Evolutionary conservation across 2,329 filamentous ascomycete genomes (phyloP), one percentile per base, ranked within the genome.

Genomic region (Neonectria hederae): DNA sequence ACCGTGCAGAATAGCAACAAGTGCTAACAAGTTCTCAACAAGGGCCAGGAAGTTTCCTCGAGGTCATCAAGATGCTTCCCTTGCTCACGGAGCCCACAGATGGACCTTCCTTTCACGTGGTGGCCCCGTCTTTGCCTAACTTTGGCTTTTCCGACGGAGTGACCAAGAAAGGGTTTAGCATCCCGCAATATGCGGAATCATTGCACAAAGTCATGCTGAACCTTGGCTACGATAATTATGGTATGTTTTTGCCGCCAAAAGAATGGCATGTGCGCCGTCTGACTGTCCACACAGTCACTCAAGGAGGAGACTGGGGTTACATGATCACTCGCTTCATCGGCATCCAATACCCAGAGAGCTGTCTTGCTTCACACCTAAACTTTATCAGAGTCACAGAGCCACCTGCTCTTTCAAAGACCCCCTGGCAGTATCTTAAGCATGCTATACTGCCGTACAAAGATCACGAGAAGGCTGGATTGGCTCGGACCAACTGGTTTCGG

Each of bases 221-320:
- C 13, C 82, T 93, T 3, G 90, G 90, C 0, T 93, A 79, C 48
- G 63, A 74, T 2, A 71, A 74, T 56, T 79, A 79, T n/a, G 76
- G 28, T 28, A 28, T 28, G 28, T 28, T 28, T 28, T 7, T n/a
- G n/a, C n/a, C n/a, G n/a, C n/a, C n/a, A n/a, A n/a, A n/a, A n/a
- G n/a, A n/a, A n/a, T n/a, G n/a, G n/a, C n/a, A n/a, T 3, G 17
- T 42, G 5, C 3, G 5, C 55, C 59, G 54, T 58, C 21, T 51
- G 22, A 51, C 30, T 3, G 17, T 2, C 21, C 4, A 4, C 5
- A 17, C 10, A 77, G 75, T 82, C 7, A 85, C 83, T 0, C 86
- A 92, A 77, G 89, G 89, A 66, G 91, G 91, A 28, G 90, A 93
- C 72, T 92, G 89, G 90, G 91, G 90, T 19, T 88, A 84, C 73